Conservation (phyloP, 75 land plant species). For the Selaginella tamariscina region DNA sequence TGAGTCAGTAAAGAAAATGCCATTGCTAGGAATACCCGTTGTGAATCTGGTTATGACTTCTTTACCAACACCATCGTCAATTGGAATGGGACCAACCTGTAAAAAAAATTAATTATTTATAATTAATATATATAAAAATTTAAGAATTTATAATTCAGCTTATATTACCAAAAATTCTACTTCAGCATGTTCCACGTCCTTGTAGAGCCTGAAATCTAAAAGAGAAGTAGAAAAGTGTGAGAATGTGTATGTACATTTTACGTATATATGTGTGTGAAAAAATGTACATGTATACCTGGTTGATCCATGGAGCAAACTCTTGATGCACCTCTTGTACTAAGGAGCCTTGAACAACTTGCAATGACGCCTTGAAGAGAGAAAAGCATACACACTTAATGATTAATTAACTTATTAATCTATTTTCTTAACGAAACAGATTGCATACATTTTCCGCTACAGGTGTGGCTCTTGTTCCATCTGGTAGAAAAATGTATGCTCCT, state of each 20-base stretch:
- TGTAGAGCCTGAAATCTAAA: slow-evolving; percentile 56
- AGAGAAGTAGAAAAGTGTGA: too few species aligned
- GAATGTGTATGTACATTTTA: too few species aligned
- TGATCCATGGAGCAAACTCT: neutral
- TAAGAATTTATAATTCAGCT: neutral
- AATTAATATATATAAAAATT: neutral
- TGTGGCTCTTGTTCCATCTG: slow-evolving; percentile 35
- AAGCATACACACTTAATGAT: neutral
- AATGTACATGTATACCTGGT: neutral
- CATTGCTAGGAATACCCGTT: slow-evolving; percentile 42
- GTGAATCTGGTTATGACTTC: slow-evolving; percentile 55
- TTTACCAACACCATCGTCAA: slow-evolving; percentile 69
- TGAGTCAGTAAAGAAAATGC: slow-evolving; percentile 74
- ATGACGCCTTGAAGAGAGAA: neutral
- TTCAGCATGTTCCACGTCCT: slow-evolving; percentile 59
- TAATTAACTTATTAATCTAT: neutral
- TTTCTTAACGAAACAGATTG: neutral
- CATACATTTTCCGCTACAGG: slow-evolving; percentile 33
- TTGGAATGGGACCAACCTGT: slow-evolving; percentile 89
- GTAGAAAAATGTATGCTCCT: slow-evolving; percentile 78
- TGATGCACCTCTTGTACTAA: slow-evolving; percentile 3
- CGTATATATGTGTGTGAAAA: neutral
- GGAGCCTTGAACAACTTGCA: neutral
- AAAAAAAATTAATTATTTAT: slow-evolving; percentile 4
- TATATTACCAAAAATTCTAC: slow-evolving; percentile 46